Evolutionary conservation across 768 basidiomycete species (phyloP).

Genomic region (Lactarius psammicola): DNA sequence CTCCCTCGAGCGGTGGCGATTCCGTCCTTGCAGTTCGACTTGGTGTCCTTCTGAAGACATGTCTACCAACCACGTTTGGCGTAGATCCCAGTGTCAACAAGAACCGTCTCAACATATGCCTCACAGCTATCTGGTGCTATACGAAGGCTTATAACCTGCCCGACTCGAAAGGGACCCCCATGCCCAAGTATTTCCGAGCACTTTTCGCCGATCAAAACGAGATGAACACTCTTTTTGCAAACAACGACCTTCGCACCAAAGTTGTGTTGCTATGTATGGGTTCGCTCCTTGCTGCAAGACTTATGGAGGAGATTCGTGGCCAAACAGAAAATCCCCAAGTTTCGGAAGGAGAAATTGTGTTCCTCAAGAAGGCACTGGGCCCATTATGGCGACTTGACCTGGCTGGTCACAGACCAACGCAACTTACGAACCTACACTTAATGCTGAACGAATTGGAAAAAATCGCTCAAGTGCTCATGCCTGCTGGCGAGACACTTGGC

Average conservation of each 20-base stretch:
- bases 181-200: not conserved
- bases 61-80: not conserved
- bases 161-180: not conserved
- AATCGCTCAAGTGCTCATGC: not conserved
- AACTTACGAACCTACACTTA: slow-evolving; percentile 5
- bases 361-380: slow-evolving; percentile 7
- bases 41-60: not conserved
- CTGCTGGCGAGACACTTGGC: not conserved
- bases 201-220: slow-evolving; percentile 1
- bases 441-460: not conserved
- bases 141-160: not conserved
- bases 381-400: slow-evolving; percentile 5
- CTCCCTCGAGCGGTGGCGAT: not conserved
- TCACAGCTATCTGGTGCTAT: slow-evolving; percentile 6
- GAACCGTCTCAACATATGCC: slow-evolving; percentile 1
- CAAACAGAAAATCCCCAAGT: not conserved
- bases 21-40: slow-evolving; percentile 9
- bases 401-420: not conserved
- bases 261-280: not conserved
- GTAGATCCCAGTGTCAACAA: not conserved
- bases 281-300: slow-evolving; percentile 1
- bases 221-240: not conserved
- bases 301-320: not conserved
- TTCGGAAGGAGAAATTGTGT: slow-evolving; percentile 2
- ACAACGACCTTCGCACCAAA: not conserved